Evolutionary conservation across 345 rosid genomes (phyloP), one percentile per base, ranked within the genome.

Genomic region (Populus simonii): DNA sequence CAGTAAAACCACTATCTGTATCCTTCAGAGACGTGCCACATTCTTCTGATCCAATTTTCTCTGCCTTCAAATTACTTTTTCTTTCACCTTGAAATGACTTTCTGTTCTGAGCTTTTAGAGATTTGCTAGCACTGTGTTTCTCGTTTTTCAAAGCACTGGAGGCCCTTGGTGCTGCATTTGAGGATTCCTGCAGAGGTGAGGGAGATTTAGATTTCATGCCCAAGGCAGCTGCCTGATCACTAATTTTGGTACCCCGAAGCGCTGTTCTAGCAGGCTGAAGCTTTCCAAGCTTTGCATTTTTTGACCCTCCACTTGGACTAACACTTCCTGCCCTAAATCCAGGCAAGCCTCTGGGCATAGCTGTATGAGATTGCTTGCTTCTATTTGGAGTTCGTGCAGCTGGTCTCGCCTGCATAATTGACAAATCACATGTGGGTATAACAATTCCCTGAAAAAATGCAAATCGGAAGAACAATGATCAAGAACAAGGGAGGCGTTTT

Each of bases 351-450:
- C 80, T 80, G 31, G 86, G 72, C 22, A 51, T 76, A 79, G 82
- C 75, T 49, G 82, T 80, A 47, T 74, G 80, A 55, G 86, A 79
- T 80, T 81, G 87, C 55, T 31, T 70, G 70, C 82, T 84, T 45
- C 90, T 87, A 15, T 71, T 86, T 29, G 92, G 90, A 71, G 94
- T 86, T 63, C 87, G 80, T 27, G 78, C 81, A 17, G 53, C 36
- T 53, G 93, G 86, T 67, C 83, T 86, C 61, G 63, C 90, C 98
- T 96, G 89, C 82, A 87, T 61, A 76, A 71, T 49, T 76, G 63
- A 69, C 36, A 75, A 39, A 65, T 77, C 33, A 65, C 68, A 82
- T 29, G 68, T 8, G 67, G 8, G 45, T 79, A 3, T 72, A 70
- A 51, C 55, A 73, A 55, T 83, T 70, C 70, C 62, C 66, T 11